Percentiles rank a stretch among this genome's conserved stretches.
These are phyloP conservation scores for Kwoniella botswanensis DNA, from an alignment of 768 basidiomycete species.

Conservation along the genomic window DNA sequence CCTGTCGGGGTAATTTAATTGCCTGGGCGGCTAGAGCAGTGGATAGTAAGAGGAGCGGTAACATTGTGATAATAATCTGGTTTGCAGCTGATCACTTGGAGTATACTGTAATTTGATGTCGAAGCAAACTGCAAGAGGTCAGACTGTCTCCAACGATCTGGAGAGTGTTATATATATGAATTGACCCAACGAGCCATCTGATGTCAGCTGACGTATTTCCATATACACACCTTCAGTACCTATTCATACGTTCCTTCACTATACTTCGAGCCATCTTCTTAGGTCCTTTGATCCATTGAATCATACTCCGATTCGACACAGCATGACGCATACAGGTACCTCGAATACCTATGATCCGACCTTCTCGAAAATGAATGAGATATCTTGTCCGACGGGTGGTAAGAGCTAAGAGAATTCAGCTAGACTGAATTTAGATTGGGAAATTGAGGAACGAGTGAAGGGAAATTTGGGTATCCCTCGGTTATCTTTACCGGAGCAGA, in stretches of 20 bases:
- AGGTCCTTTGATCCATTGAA: background rate
- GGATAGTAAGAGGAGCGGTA: background rate
- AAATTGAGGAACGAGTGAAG: no score
- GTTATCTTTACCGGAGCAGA: no score
- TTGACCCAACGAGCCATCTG: background rate
- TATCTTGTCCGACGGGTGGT: background rate
- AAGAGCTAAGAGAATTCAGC: background rate
- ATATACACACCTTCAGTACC: background rate
- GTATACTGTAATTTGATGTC: background rate
- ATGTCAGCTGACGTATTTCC: background rate
- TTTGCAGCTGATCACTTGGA: background rate
- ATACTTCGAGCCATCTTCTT: background rate
- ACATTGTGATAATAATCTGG: background rate
- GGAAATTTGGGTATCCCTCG: no score
- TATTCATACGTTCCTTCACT: background rate
- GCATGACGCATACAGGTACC: background rate
- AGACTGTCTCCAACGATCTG: background rate
- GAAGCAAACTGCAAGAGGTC: no score
- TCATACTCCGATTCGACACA: slow-evolving; percentile 3
- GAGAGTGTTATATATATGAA: background rate
- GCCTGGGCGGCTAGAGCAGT: background rate
- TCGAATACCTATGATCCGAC: background rate
- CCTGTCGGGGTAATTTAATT: background rate
- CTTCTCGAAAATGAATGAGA: background rate
- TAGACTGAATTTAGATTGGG: no score